These are phyloP conservation scores for Geoglossum cookeanum DNA, from an alignment of 2,329 filamentous ascomycete genomes.

Conservation along the genomic window DNA sequence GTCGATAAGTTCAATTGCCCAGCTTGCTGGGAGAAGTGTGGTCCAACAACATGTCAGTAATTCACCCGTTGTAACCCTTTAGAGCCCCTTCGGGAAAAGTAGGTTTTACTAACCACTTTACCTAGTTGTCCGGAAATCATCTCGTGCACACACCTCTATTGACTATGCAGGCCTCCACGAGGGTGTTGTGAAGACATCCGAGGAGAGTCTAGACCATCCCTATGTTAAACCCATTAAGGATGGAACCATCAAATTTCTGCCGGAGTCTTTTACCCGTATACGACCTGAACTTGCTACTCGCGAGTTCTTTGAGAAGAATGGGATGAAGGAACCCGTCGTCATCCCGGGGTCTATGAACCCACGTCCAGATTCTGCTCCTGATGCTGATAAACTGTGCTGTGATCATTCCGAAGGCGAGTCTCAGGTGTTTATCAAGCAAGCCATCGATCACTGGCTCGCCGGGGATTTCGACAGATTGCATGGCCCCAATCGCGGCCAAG, in stretches of 20 bases:
- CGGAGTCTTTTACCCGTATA: slow-evolving; percentile 44
- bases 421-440: background rate
- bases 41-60: slow-evolving; percentile 37
- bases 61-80: slow-evolving; percentile 11
- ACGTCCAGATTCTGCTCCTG: slow-evolving; percentile 21
- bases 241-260: slow-evolving; percentile 38
- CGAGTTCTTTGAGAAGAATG: slow-evolving; percentile 42
- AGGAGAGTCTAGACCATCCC: slow-evolving; percentile 45
- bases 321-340: slow-evolving; percentile 48
- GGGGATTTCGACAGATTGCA: slow-evolving; percentile 28
- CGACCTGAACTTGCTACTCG: slow-evolving; percentile 41
- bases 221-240: slow-evolving; percentile 50
- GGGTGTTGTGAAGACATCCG: slow-evolving; percentile 44
- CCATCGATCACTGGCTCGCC: slow-evolving; percentile 7
- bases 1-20: slow-evolving; percentile 50
- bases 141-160: slow-evolving; percentile 42
- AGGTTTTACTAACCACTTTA: background rate
- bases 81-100: background rate
- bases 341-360: slow-evolving; percentile 43
- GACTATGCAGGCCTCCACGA: slow-evolving; percentile 50
- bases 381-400: background rate
- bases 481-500: slow-evolving; percentile 40
- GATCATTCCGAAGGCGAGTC: slow-evolving; percentile 12
- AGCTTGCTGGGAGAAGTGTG: slow-evolving; percentile 37
- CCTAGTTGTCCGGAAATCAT: slow-evolving; percentile 41